Evolutionary conservation across 129 eudicot species (phyloP).

Genomic region (Smallanthus sonchifolius): DNA sequence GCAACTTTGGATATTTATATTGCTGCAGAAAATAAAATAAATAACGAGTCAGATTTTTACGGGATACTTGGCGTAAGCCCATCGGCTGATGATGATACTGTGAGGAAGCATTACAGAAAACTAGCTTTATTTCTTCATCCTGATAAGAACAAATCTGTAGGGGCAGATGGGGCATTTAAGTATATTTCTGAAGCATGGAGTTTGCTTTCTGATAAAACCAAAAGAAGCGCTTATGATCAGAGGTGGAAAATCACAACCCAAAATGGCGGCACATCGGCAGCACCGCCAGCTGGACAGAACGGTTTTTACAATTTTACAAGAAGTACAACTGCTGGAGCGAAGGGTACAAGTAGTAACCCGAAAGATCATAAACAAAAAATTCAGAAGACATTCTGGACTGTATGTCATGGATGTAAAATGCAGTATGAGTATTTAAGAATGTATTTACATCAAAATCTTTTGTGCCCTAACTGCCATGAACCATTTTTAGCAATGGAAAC

Average conservation of each 20-base stretch:
- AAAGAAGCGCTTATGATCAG: constrained; percentile 56
- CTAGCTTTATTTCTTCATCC: constrained; percentile 86
- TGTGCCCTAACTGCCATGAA: constrained; percentile 80
- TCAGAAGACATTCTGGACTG: constrained; percentile 73
- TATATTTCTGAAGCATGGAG: constrained; percentile 84
- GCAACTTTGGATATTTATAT: constrained; percentile 61
- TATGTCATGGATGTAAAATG: constrained; percentile 78
- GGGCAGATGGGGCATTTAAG: constrained; percentile 93
- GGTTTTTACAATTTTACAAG: constrained; percentile 65
- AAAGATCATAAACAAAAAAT: constrained; percentile 34
- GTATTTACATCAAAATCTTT: constrained; percentile 70
- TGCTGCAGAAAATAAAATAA: constrained; percentile 54
- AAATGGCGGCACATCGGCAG: constrained; percentile 16
- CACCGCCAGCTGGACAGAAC: constrained; percentile 36
- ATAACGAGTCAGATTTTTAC: constrained; percentile 72
- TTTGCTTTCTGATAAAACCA: constrained; percentile 57
- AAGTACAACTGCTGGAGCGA: constrained; percentile 32
- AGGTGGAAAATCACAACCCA: constrained; percentile 30
- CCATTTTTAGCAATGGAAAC: constrained; percentile 73
- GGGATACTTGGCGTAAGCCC: constrained; percentile 72
- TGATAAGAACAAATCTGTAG: constrained; percentile 74
- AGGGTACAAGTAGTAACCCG: constrained; percentile 16
- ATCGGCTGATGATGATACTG: constrained; percentile 62
- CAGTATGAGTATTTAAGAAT: constrained; percentile 81
- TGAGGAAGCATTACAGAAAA: constrained; percentile 63